These are phyloP conservation scores for Scleroderma citrinum DNA, from an alignment of 768 basidiomycete species.

Conservation along the genomic window DNA sequence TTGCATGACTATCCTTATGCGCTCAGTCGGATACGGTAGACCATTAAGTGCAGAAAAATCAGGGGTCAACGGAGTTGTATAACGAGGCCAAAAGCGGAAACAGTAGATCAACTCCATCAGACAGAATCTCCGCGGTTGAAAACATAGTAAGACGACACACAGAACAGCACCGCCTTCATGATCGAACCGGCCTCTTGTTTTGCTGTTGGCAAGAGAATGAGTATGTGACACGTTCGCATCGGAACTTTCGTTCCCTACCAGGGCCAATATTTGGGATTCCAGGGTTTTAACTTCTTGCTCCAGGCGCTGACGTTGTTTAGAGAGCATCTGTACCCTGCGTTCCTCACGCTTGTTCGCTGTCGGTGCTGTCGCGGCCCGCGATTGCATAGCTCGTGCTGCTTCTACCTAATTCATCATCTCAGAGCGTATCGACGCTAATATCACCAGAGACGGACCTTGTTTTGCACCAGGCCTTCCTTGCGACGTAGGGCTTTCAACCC, in stretches of 20 bases:
- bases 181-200: conserved; percentile 10
- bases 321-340: conserved; percentile 56
- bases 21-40: no score
- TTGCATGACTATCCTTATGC: no score
- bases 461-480: conserved; percentile 54
- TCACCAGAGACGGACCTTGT: conserved; percentile 44
- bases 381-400: conserved; percentile 36
- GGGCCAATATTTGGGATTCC: conserved; percentile 53
- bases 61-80: no score
- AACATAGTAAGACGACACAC: not conserved
- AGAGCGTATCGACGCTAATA: not conserved
- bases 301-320: conserved; percentile 60
- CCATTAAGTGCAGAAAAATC: no score
- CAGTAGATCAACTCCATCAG: no score
- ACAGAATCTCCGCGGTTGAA: no score
- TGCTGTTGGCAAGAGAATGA: conserved; percentile 15
- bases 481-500: conserved; percentile 57
- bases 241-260: conserved; percentile 33
- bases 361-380: conserved; percentile 41
- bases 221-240: not conserved
- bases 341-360: conserved; percentile 60
- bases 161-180: not conserved
- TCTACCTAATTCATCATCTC: conserved; percentile 42
- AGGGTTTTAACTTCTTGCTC: conserved; percentile 57
- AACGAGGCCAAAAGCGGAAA: no score